Evolutionary conservation across 202 grass and related monocot species (phyloP), one percentile per base, ranked within the genome.

Genomic region (Musa balbisiana): DNA sequence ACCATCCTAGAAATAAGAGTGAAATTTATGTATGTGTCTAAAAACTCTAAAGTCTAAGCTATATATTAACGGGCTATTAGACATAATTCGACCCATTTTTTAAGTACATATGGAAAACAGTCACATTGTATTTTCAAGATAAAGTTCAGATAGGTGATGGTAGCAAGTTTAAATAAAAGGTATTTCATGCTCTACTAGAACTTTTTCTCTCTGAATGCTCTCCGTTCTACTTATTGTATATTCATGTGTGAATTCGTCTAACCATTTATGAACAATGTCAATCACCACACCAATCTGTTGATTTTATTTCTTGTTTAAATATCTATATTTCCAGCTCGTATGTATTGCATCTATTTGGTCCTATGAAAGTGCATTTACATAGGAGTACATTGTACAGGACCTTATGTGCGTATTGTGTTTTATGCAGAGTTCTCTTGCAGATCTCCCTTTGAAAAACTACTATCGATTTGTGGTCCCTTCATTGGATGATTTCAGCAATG

Each of bases 381-480:
- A 19, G 10, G 2, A n/a, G 0, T 55, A 10, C 52, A 55, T 73
- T 73, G 2, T 73, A 22, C 9, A 11, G 15, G 17, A 51, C 1
- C 52, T 73, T 16, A 58, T 55, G 15, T 55, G 51, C 52, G 1
- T 86, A 76, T 62, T 24, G 22, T 49, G 65, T 58, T 71, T 75
- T 85, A 83, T 92, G 77, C 91, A 98, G 94, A 98, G 94, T 86
- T 98, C 94, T 82, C 94, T 98, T 53, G 94, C 72, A n/a, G 94
- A 98, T 78, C 84, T 98, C 69, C 94, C 94, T 76, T 87, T 98
- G 81, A 98, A 98, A 52, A 98, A 94, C 79, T 98, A 89, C 83
- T 94, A 98, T 67, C 91, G 94, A 85, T 98, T 94, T 85, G 94
- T 98, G 79, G 81, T 98, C 75, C 94, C 91, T 24, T 91, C 88